phyloP scores from a whole-genome alignment of 495 filamentous ascomycete genomes.

The Penicillium desertorum region DNA sequence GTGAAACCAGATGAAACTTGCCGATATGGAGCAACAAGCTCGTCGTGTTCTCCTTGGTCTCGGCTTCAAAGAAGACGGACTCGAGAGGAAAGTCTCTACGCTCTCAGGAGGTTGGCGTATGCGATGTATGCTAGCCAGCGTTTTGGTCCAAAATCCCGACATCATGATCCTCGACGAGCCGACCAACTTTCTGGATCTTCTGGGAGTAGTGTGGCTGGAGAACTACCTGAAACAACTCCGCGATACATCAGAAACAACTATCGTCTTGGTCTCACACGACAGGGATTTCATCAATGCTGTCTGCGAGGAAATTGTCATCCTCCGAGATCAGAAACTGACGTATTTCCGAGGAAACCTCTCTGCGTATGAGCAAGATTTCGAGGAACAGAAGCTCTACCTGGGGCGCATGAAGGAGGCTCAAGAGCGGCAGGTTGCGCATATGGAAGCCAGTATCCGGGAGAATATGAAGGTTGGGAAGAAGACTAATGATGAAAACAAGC shows the following conservation, averaged over 20 bases:
- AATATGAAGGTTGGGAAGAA: constrained; percentile 67
- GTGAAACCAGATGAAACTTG: constrained; percentile 37
- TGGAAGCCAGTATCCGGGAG: constrained; percentile 70
- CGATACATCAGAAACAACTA: constrained; percentile 36
- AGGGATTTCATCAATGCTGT: constrained; percentile 69
- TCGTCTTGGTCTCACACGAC: constrained; percentile 79
- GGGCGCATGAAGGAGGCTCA: constrained; percentile 76
- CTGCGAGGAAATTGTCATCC: constrained; percentile 72
- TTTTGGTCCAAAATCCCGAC: constrained; percentile 68
- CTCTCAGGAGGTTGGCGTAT: constrained; percentile 82
- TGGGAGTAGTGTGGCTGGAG: constrained; percentile 82
- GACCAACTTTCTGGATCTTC: constrained; percentile 79
- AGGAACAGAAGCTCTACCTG: constrained; percentile 62
- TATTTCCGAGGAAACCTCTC: constrained; percentile 71
- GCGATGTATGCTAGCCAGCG: constrained; percentile 65
- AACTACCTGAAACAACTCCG: constrained; percentile 58
- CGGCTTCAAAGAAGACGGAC: constrained; percentile 63
- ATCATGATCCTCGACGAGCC: constrained; percentile 85
- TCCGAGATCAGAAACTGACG: constrained; percentile 60
- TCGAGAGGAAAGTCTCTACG: constrained; percentile 55
- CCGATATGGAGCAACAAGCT: constrained; percentile 57
- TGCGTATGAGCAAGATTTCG: constrained; percentile 64
- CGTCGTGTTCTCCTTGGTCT: constrained; percentile 65
- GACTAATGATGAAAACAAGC: constrained; percentile 74
- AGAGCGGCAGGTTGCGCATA: constrained; percentile 72